phyloP scores from a whole-genome alignment of 2,329 filamentous ascomycete species.

The Xylariales sp. region DNA sequence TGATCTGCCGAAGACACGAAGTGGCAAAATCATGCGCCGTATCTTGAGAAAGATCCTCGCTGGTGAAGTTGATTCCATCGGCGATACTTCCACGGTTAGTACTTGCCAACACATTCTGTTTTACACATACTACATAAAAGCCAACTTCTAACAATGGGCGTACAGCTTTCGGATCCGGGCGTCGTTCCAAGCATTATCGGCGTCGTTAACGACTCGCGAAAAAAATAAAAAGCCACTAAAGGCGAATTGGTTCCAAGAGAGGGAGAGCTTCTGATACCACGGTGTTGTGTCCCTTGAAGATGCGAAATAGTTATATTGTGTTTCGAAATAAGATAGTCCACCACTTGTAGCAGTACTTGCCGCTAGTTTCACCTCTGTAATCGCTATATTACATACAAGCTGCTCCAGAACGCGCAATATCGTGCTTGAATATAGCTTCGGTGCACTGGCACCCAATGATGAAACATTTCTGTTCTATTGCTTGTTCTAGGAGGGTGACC shows the following conservation, averaged over 20 bases:
- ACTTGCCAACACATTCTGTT: slow-evolving; percentile 1
- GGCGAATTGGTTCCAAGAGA: slow-evolving; percentile 3
- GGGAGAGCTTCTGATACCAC: slow-evolving; percentile 8
- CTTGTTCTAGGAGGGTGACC: no score
- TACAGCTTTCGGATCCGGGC: slow-evolving; percentile 78
- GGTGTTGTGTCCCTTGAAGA: neutral
- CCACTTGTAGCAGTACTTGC: no score
- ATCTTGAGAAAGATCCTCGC: slow-evolving; percentile 96
- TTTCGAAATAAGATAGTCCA: no score
- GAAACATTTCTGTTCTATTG: no score
- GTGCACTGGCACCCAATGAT: no score
- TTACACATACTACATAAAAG: slow-evolving; percentile 8
- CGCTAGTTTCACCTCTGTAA: no score
- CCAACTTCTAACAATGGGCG: slow-evolving; percentile 8
- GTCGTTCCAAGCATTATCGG: slow-evolving; percentile 89
- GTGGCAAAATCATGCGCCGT: slow-evolving; percentile 97
- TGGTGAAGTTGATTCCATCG: slow-evolving; percentile 94
- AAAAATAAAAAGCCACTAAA: slow-evolving; percentile 39
- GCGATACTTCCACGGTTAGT: slow-evolving; percentile 85
- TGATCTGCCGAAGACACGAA: slow-evolving; percentile 94
- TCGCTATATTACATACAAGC: no score
- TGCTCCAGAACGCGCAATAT: no score
- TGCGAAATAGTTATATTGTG: no score
- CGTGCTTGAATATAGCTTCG: no score
- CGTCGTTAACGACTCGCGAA: slow-evolving; percentile 63